Base-by-base conservation (phyloP, 352 stramenopile species). In the Phytopythium litorale region DNA sequence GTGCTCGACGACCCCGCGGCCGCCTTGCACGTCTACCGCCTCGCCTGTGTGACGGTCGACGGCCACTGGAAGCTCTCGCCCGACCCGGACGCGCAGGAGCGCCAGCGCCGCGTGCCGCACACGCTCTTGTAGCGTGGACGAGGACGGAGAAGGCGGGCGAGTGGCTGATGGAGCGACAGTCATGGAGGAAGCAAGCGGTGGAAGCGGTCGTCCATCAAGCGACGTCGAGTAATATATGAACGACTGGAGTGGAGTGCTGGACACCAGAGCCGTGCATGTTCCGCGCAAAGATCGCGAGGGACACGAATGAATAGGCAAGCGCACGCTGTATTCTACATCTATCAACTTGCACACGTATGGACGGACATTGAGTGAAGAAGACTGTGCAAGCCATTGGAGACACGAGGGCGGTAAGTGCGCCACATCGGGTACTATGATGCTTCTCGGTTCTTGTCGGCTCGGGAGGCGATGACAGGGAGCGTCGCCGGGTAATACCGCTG, bases 351-450 rank as follows among this genome's bases (percentile, higher is more conserved):
- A 40, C 12, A 45, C 13, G 38, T 9, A 45, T n/a, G 15, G 38
- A 19, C 38, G 15, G 38, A 19, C 38, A 45, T 7, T 0, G 5
- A 45, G 5, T 19, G 40, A 46, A 9, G 18, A 1, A n/a, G 35
- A 42, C 67, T 91, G 79, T 89, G 56, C 68, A 65, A 88, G 82
- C 73, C 62, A 89, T 81, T 91, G 82, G 82, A 91, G 82, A 88
- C 82, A 88, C 82, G 73, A 85, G 70, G 66, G 75, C 81, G 79
- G 78, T 78, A 66, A 73, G 66, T 65, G 74, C 78, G 76, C 62
- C 74, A 58, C 73, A 71, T 72, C 78, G 78, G 69, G 82, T 91
- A 91, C 82, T 91, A 91, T 91, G 82, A 91, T 91, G 64, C 79
- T 89, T 69, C 50, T 28, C 48, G 49, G 76, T 77, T 81, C 40